Conservation (phyloP, 768 basidiomycete genomes). For the Holtermannia corniformis region DNA sequence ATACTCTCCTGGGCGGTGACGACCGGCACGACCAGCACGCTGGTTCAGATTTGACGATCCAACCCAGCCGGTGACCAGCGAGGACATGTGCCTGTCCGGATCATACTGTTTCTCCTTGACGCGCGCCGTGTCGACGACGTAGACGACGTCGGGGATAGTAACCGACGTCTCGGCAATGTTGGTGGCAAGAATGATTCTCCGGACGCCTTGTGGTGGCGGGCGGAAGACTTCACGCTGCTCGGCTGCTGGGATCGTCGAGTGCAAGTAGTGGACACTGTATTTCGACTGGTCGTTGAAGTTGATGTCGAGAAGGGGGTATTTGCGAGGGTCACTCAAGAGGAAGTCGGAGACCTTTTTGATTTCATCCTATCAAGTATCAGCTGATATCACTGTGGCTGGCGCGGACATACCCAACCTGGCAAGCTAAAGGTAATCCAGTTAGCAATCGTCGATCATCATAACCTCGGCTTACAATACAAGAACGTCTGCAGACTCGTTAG, state of each 20-base stretch:
- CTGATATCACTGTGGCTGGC: constrained; percentile 66
- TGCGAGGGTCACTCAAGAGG: constrained; percentile 48
- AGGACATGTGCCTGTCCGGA: constrained; percentile 76
- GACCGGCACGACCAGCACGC: constrained; percentile 81
- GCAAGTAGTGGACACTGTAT: constrained; percentile 68
- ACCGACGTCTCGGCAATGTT: constrained; percentile 94
- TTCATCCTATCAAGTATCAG: too few species aligned
- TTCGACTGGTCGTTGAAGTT: constrained; percentile 54
- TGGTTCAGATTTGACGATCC: constrained; percentile 84
- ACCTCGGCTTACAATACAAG: constrained; percentile 54
- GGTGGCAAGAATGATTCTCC: constrained; percentile 82
- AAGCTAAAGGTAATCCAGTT: constrained; percentile 1
- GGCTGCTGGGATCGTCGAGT: constrained; percentile 76
- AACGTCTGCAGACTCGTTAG: too few species aligned
- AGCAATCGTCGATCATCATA: background rate
- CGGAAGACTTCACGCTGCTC: constrained; percentile 88
- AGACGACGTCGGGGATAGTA: constrained; percentile 79
- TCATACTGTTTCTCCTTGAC: constrained; percentile 87
- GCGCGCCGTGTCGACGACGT: constrained; percentile 74
- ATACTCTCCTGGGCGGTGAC: constrained; percentile 84
- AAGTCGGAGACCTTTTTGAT: constrained; percentile 61
- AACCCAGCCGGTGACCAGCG: constrained; percentile 82
- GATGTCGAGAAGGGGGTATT: constrained; percentile 49
- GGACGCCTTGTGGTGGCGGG: constrained; percentile 63
- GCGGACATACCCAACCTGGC: constrained; percentile 18